Percentiles rank a stretch among this genome's conserved stretches.
phyloP scores from a whole-genome alignment of 805 yeast genomes.

The Candida nemodendra region DNA sequence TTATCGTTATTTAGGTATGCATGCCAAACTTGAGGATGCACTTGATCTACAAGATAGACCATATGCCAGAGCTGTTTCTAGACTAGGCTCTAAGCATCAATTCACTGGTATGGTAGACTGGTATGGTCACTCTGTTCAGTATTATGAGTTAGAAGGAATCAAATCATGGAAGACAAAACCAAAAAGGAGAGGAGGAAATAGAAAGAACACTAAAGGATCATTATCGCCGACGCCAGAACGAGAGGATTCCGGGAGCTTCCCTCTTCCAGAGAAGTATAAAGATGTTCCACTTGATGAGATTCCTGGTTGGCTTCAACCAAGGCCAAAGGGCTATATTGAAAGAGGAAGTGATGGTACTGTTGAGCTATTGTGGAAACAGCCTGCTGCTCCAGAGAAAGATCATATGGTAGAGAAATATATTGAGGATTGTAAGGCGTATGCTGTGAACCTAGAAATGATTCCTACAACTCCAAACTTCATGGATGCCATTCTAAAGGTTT shows the following conservation, averaged over 20 bases:
- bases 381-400: constrained; percentile 26
- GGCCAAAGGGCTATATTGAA: constrained; percentile 79
- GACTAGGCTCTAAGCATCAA: constrained; percentile 75
- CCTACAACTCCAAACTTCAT: constrained; percentile 78
- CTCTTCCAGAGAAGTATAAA: constrained; percentile 46
- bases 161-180: constrained; percentile 16
- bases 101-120: constrained; percentile 64
- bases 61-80: constrained; percentile 75
- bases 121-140: constrained; percentile 63
- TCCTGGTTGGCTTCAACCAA: constrained; percentile 75
- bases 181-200: constrained; percentile 16
- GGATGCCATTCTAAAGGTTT: constrained; percentile 63
- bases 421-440: constrained; percentile 52
- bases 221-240: constrained; percentile 21
- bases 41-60: constrained; percentile 75
- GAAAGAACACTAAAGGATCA: constrained; percentile 25
- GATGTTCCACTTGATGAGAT: constrained; percentile 43
- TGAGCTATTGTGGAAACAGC: constrained; percentile 65
- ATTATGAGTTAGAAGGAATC: constrained; percentile 46
- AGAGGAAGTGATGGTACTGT: constrained; percentile 74
- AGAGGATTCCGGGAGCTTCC: constrained; percentile 21
- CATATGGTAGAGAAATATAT: constrained; percentile 48
- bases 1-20: constrained; percentile 74
- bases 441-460: constrained; percentile 51
- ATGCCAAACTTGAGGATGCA: constrained; percentile 72